Evolutionary conservation across 2,329 filamentous ascomycete species (phyloP).

Genomic region (Aspergillus japonicus): DNA sequence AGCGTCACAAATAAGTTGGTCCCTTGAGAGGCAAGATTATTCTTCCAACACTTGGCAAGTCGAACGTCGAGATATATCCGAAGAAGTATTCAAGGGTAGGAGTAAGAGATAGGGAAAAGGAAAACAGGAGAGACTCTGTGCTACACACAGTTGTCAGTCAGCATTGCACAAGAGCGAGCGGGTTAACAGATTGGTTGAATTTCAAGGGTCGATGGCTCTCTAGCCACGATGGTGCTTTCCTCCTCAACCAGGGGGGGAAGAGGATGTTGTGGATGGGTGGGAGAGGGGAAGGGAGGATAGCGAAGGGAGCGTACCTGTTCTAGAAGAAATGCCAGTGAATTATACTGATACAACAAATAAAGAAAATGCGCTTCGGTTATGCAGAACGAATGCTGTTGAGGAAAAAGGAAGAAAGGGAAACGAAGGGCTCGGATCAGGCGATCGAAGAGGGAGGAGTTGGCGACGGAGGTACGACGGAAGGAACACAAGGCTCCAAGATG

Average conservation of each 20-base stretch:
- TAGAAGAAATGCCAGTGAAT: conserved; percentile 28
- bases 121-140: conserved; percentile 20
- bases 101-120: conserved; percentile 22
- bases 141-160: conserved; percentile 27
- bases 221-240: conserved; percentile 6
- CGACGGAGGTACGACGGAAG: conserved; percentile 28
- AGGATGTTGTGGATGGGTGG: not conserved
- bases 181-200: conserved; percentile 15
- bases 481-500: conserved; percentile 29
- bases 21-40: conserved; percentile 10
- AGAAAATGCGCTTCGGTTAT: conserved; percentile 21
- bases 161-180: conserved; percentile 19
- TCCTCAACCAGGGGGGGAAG: conserved; percentile 6
- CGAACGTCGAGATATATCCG: conserved; percentile 20
- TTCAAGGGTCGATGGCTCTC: conserved; percentile 11
- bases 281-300: conserved; percentile 2
- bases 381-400: conserved; percentile 26
- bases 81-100: conserved; percentile 8
- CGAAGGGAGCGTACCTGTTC: conserved; percentile 28
- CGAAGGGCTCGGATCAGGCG: conserved; percentile 29
- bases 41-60: conserved; percentile 11
- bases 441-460: conserved; percentile 25
- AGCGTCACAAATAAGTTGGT: conserved; percentile 16
- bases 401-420: conserved; percentile 26
- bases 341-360: conserved; percentile 36